These are phyloP conservation scores for Sinapis alba DNA, from an alignment of 441 rosid genomes.

Conservation along the genomic window DNA sequence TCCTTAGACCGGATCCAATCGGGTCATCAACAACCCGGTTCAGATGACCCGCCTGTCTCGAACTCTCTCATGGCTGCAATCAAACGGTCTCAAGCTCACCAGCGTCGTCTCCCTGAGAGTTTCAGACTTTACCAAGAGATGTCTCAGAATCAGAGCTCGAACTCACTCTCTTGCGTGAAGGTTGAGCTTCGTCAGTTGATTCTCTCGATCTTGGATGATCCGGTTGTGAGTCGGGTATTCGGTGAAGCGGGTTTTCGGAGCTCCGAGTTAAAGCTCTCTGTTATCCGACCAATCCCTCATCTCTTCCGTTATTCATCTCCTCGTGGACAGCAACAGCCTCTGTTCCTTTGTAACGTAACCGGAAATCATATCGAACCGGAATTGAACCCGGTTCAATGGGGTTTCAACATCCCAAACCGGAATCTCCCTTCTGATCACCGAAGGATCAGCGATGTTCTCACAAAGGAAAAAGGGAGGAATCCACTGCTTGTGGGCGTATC, in stretches of 20 bases:
- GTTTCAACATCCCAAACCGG: constrained; percentile 49
- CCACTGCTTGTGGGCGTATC: constrained; percentile 76
- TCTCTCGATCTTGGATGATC: constrained; percentile 83
- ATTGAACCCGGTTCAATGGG: constrained; percentile 42
- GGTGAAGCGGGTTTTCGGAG: constrained; percentile 90
- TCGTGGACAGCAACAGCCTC: constrained; percentile 49
- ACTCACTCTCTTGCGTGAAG: constrained; percentile 56
- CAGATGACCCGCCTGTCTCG: constrained; percentile 64
- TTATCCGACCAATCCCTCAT: constrained; percentile 72
- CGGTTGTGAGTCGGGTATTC: constrained; percentile 89
- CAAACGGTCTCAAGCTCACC: constrained; percentile 89
- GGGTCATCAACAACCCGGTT: constrained; percentile 60
- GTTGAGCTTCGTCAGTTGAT: constrained; percentile 82
- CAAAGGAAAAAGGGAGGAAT: constrained; percentile 53
- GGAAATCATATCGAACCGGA: constrained; percentile 40
- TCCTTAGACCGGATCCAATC: constrained; percentile 80
- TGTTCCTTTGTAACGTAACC: constrained; percentile 55
- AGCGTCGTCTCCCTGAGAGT: constrained; percentile 82
- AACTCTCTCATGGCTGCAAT: constrained; percentile 96
- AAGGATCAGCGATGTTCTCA: constrained; percentile 60
- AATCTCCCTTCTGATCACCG: constrained; percentile 48
- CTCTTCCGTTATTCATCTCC: constrained; percentile 57
- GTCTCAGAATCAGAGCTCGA: constrained; percentile 45
- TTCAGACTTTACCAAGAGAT: constrained; percentile 71
- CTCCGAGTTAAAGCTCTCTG: constrained; percentile 77